Evolutionary conservation across 441 rosid species (phyloP).

Genomic region (Capsella rubella): DNA sequence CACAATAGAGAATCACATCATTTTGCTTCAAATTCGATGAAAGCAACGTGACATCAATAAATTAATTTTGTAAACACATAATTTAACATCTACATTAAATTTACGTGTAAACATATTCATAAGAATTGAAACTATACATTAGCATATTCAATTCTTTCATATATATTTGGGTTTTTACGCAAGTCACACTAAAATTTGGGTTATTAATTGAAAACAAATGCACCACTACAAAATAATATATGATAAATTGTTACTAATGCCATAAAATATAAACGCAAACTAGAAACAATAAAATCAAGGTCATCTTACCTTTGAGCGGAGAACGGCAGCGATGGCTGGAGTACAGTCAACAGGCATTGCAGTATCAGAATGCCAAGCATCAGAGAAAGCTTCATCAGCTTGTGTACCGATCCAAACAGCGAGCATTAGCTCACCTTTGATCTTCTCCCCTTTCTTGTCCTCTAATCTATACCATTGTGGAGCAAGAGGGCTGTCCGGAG

Average conservation of each 20-base stretch:
- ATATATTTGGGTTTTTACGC: not conserved
- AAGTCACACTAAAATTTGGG: not conserved
- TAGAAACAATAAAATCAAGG: not conserved
- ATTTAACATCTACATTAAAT: not conserved
- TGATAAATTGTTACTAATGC: no score
- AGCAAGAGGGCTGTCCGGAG: constrained; percentile 96
- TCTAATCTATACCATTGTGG: constrained; percentile 92
- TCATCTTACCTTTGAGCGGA: constrained; percentile 71
- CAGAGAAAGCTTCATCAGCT: constrained; percentile 95
- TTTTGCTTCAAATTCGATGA: not conserved
- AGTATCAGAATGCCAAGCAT: constrained; percentile 98
- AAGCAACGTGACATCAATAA: not conserved
- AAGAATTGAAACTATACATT: not conserved
- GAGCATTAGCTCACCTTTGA: constrained; percentile 94
- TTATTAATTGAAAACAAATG: not conserved
- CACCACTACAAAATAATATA: not conserved
- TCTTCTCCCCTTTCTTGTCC: constrained; percentile 86
- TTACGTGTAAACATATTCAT: not conserved
- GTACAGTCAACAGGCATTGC: constrained; percentile 75
- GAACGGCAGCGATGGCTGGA: constrained; percentile 57
- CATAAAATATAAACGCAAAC: not conserved
- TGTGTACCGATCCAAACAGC: constrained; percentile 99
- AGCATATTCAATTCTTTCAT: not conserved
- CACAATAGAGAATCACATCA: not conserved
- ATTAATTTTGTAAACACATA: not conserved